phyloP scores from a whole-genome alignment of 768 basidiomycete genomes.

The Tylopilus subfusipes region DNA sequence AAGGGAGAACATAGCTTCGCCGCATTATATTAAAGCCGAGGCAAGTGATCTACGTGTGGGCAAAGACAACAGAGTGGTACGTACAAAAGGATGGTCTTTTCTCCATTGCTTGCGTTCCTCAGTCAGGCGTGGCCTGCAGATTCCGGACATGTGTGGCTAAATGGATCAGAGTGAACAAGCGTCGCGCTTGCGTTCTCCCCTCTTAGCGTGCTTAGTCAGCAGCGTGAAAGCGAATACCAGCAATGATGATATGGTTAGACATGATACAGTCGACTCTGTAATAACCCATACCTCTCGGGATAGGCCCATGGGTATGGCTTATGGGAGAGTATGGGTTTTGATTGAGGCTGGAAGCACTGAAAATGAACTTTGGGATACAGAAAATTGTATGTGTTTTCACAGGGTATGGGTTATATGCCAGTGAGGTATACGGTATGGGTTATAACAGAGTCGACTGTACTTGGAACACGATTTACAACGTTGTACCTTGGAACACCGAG shows the following conservation, averaged over 20 bases:
- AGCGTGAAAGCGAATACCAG: background rate
- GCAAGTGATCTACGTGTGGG: slow-evolving; percentile 1
- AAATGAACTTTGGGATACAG: too few relatives aligned
- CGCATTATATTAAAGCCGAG: background rate
- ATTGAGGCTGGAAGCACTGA: too few relatives aligned
- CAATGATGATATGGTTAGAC: too few relatives aligned
- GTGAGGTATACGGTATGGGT: too few relatives aligned
- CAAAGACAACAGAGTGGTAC: slow-evolving; percentile 31
- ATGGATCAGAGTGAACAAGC: slow-evolving; percentile 1
- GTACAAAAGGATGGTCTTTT: slow-evolving; percentile 97
- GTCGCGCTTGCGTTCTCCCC: background rate
- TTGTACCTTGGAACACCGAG: background rate
- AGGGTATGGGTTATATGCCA: too few relatives aligned
- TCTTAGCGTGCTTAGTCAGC: slow-evolving; percentile 20
- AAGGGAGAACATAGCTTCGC: background rate
- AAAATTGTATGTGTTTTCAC: too few relatives aligned
- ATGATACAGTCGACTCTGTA: too few relatives aligned
- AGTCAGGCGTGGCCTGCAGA: slow-evolving; percentile 86
- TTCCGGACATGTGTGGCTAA: slow-evolving; percentile 62
- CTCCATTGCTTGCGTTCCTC: slow-evolving; percentile 99
- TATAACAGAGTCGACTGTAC: too few relatives aligned
- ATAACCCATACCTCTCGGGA: too few relatives aligned
- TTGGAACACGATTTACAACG: background rate
- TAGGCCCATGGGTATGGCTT: too few relatives aligned
- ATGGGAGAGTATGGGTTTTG: too few relatives aligned